Conservation (phyloP, 225 moss, liverwort and hornwort genomes). For the Takakia lepidozioides region DNA sequence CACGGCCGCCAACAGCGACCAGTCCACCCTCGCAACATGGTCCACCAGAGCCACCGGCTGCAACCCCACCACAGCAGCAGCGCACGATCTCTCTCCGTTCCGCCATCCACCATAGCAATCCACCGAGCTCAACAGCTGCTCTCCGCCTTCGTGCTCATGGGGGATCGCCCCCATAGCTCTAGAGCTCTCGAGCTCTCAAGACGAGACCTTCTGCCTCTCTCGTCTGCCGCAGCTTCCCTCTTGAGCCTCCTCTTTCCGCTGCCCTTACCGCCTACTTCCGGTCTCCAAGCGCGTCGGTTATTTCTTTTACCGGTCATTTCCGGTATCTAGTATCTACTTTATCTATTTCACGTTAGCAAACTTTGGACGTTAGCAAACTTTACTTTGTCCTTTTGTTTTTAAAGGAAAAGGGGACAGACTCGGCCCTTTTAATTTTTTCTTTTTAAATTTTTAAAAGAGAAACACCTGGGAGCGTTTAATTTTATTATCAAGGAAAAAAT, state of each 20-base stretch:
- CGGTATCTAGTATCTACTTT: no score
- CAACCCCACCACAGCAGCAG: constrained; percentile 56
- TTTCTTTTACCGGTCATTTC: no score
- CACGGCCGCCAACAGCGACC: constrained; percentile 64
- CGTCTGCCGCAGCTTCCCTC: constrained; percentile 6
- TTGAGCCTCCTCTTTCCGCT: no score
- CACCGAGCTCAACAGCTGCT: not conserved
- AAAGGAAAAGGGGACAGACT: no score
- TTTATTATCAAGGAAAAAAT: no score
- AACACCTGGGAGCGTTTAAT: no score
- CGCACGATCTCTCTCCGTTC: constrained; percentile 2
- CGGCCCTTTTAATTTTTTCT: no score
- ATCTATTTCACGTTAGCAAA: no score
- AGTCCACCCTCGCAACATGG: constrained; percentile 74
- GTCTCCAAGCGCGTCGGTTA: no score
- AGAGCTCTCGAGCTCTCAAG: constrained; percentile 10
- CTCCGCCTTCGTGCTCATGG: no score
- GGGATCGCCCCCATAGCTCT: constrained; percentile 40
- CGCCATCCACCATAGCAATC: not conserved
- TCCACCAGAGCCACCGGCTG: constrained; percentile 92
- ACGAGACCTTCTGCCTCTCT: constrained; percentile 33
- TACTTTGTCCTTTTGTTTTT: not conserved
- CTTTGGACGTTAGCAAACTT: not conserved
- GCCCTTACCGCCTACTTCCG: no score
- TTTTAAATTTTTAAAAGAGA: no score